Evolutionary conservation across 1,284 basidiomycete genomes (phyloP), one percentile per base, ranked within the genome.

Genomic region (Ustilago cynodontis): DNA sequence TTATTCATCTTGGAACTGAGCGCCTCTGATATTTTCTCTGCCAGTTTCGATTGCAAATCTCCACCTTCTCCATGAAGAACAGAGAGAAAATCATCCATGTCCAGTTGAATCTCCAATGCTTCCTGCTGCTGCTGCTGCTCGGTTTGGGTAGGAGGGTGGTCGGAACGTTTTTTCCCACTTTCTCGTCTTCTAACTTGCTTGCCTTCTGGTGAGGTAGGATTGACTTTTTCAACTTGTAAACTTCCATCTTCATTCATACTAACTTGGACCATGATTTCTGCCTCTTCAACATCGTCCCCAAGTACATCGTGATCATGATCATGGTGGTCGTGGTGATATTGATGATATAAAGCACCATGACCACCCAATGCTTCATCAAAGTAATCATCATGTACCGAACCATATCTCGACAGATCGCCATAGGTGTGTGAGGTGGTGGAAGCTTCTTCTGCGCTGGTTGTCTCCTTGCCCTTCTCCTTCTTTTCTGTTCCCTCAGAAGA

Each of bases 331-430:
- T 60, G 51, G 2, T 64, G 52, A 33, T 57, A 50, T 0, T 63
- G 37, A 22, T 65, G 60, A 18, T 65, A 71, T 13, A 63, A 14
- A 8, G 61, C 62, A 2, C 74, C 74, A 13, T 57, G 70, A 1
- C 57, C 70, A 20, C 74, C 74, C 1, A 69, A 52, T 2, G 65
- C 74, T 47, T 77, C 71, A 31, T 78, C 71, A 65, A 67, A 78
- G 51, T 56, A 73, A 61, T 78, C 75, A 26, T 78, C 75, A 33
- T 78, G 64, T 18, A 71, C 61, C 14, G 71, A 74, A n/a, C 55
- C 65, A 59, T 62, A 78, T 13, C 65, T 71, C 10, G 75, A 73
- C 1, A 69, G 64, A 54, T 74, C 71, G 39, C 75, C 75, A 47
- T 59, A 74, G 1, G 75, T 78, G 33, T 79, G 77, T 41, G 68